These are phyloP conservation scores for Sugiyamaella floridensis DNA, from an alignment of 805 yeast genomes.

Conservation along the genomic window DNA sequence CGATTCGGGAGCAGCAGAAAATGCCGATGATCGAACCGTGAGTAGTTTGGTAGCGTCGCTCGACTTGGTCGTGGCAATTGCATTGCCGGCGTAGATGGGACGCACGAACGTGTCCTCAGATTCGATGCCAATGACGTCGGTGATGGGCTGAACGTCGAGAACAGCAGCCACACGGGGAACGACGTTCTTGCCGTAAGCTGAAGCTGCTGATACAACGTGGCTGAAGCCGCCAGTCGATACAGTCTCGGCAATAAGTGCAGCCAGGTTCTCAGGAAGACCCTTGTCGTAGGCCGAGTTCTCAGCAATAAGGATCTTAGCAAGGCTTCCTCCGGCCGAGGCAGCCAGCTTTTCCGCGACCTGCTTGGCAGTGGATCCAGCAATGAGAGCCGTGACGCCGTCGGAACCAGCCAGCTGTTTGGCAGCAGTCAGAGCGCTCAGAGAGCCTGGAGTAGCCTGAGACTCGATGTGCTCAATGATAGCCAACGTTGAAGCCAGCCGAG, in stretches of 20 bases:
- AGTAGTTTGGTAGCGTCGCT: conserved; percentile 58
- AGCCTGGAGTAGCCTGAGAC: conserved; percentile 52
- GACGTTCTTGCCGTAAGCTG: conserved; percentile 81
- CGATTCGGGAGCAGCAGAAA: conserved; percentile 40
- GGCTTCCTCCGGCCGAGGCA: conserved; percentile 39
- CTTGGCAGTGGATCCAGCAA: conserved; percentile 59
- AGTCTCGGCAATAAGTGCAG: conserved; percentile 55
- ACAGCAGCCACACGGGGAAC: conserved; percentile 83
- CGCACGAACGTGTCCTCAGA: conserved; percentile 70
- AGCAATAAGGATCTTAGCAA: conserved; percentile 53
- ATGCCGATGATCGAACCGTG: conserved; percentile 83
- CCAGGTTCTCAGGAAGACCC: conserved; percentile 67
- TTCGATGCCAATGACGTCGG: conserved; percentile 69
- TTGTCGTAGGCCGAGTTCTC: conserved; percentile 52
- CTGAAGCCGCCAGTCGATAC: conserved; percentile 43
- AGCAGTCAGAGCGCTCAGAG: conserved; percentile 69
- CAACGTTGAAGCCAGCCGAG: conserved; percentile 43
- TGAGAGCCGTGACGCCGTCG: conserved; percentile 70
- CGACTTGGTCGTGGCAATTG: conserved; percentile 71
- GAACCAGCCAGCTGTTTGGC: conserved; percentile 57
- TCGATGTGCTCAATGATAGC: conserved; percentile 63
- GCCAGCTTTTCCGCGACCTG: conserved; percentile 45
- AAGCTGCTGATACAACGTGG: conserved; percentile 73
- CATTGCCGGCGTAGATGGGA: conserved; percentile 96
- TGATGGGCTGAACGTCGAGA: conserved; percentile 79